phyloP scores from a whole-genome alignment of 73 alveolate species.

The Breviolum minutum region DNA sequence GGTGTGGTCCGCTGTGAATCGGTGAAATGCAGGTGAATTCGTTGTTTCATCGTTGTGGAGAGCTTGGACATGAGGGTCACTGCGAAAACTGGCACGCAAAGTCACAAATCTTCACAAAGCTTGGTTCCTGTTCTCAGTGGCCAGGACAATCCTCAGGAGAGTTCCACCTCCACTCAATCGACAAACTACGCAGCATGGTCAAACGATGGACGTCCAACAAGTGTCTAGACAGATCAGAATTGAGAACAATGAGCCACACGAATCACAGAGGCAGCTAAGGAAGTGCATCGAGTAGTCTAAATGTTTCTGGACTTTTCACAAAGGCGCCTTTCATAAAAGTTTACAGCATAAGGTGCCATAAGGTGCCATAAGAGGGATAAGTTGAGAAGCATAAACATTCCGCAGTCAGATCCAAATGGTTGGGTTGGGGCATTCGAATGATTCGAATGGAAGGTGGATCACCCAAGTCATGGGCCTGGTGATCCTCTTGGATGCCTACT shows the following conservation, averaged over 20 bases:
- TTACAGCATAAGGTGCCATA: background rate
- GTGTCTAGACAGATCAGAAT: background rate
- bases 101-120: too few species aligned
- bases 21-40: too few species aligned
- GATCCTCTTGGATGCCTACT: constrained; percentile 21
- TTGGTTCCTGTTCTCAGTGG: too few species aligned
- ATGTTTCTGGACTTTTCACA: too few species aligned
- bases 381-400: background rate
- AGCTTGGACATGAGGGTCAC: background rate
- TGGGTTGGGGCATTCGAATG: too few species aligned
- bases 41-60: background rate
- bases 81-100: too few species aligned
- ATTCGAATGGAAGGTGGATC: background rate
- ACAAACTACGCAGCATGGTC: background rate
- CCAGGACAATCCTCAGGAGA: background rate
- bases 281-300: too few species aligned
- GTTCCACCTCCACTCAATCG: background rate
- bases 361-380: too few species aligned
- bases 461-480: constrained; percentile 29
- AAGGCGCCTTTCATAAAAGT: background rate
- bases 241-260: too few species aligned
- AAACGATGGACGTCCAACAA: background rate
- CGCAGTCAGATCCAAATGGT: too few species aligned
- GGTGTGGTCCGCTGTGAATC: too few species aligned
- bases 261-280: too few species aligned